Evolutionary conservation across 768 basidiomycete genomes (phyloP).

Genomic region (Tubosaeta sp.): DNA sequence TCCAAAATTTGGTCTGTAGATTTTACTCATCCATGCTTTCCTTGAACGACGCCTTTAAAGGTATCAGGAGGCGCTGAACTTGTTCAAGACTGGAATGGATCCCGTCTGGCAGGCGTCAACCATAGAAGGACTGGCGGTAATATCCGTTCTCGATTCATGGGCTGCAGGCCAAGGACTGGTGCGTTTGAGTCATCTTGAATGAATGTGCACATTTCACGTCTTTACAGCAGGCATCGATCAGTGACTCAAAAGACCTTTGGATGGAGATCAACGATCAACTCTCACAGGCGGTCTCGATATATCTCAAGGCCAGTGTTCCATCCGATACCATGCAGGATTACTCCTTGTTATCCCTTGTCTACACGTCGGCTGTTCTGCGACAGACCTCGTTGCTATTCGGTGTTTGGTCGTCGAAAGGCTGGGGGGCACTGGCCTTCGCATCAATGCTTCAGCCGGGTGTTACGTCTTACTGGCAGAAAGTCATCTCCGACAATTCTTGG

Average conservation of each 20-base stretch:
- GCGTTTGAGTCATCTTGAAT: constrained; percentile 27
- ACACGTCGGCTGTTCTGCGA: constrained; percentile 61
- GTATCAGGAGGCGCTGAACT: constrained; percentile 79
- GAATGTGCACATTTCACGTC: constrained; percentile 1
- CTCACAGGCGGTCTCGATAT: constrained; percentile 55
- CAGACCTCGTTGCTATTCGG: constrained; percentile 73
- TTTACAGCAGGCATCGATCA: constrained; percentile 51
- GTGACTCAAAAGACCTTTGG: constrained; percentile 66
- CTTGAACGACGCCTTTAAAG: constrained; percentile 37
- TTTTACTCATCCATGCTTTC: constrained; percentile 3
- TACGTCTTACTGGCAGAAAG: constrained; percentile 56
- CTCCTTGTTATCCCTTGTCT: constrained; percentile 64
- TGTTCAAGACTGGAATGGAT: constrained; percentile 75
- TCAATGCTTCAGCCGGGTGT: constrained; percentile 67
- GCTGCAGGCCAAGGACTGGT: constrained; percentile 68
- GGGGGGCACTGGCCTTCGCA: constrained; percentile 74
- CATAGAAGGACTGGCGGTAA: constrained; percentile 79
- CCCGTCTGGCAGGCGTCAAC: constrained; percentile 86
- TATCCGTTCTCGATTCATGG: constrained; percentile 83
- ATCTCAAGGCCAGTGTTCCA: constrained; percentile 52
- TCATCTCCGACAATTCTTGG: constrained; percentile 46
- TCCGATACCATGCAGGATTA: constrained; percentile 52
- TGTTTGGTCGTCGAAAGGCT: constrained; percentile 83
- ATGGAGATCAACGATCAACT: constrained; percentile 70
- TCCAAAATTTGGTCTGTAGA: constrained; percentile 69